Conservation (phyloP, 192 early-diverging fungal genomes). For the Backusella morwellensis region DNA sequence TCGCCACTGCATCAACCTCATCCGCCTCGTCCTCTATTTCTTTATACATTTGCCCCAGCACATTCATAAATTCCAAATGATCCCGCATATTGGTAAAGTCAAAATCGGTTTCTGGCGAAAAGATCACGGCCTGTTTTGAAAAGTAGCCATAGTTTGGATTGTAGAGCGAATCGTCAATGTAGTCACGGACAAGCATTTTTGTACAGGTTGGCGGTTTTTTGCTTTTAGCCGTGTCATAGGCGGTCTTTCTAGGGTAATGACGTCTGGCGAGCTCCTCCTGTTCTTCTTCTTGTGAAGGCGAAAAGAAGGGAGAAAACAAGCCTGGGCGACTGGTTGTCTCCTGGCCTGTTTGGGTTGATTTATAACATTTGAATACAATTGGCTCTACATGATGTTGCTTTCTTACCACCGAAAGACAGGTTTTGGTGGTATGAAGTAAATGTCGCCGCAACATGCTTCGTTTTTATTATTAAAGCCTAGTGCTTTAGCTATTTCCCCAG, state of each 20-base stretch:
- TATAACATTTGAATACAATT: background rate
- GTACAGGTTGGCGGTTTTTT: constrained; percentile 50
- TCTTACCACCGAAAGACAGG: background rate
- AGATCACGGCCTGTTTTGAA: constrained; percentile 88
- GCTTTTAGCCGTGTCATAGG: constrained; percentile 38
- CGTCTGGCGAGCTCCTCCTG: constrained; percentile 33
- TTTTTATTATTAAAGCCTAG: background rate
- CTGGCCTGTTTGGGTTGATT: background rate
- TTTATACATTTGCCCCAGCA: constrained; percentile 72
- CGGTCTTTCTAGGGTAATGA: constrained; percentile 51
- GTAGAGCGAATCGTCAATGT: constrained; percentile 95
- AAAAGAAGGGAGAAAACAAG: constrained; percentile 26
- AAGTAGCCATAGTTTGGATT: constrained; percentile 98
- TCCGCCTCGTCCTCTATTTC: constrained; percentile 77
- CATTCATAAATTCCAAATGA: constrained; percentile 70
- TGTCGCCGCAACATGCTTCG: background rate
- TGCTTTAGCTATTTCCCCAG: background rate
- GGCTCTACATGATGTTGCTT: background rate
- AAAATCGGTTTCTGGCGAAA: constrained; percentile 62
- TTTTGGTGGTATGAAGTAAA: background rate
- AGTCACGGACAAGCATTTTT: constrained; percentile 82
- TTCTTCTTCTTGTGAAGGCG: constrained; percentile 39
- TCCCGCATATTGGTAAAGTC: constrained; percentile 65
- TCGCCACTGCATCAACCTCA: constrained; percentile 68
- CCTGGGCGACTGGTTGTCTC: background rate